Evolutionary conservation across 768 basidiomycete species (phyloP), one percentile per base, ranked within the genome.

Genomic region (Mycena filopes): DNA sequence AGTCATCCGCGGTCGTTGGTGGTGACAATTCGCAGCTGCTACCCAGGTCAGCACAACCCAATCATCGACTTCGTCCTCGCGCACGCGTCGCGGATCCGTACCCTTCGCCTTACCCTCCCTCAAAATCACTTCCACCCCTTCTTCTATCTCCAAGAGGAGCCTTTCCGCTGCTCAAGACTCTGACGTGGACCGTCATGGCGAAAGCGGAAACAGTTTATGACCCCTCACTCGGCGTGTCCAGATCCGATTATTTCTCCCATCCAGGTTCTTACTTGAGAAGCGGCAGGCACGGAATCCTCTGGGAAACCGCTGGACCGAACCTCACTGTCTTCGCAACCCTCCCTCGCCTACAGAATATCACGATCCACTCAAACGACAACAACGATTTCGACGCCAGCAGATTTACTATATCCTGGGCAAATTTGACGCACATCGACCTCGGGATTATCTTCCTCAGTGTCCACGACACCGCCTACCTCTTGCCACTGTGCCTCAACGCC

Each of bases 41-140:
- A 59, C 21, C 36, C 57, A 11, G 16, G 18, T 11, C 9, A 23
- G 4, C 0, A 49, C 16, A 59, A 59, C 41, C 57, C 57, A 2
- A 26, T 59, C 46, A 28, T 59, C 20, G 47, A 41, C 20, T 36
- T 59, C 31, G 38, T 59, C 15, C 45, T 49, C 13, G 8, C 47
- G 26, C 16, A 59, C 9, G 28, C 57, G 1, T 41, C 57, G 21
- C 57, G 57, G 23, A 59, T 59, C n/a, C 26, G 57, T 47, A 47
- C 36, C 6, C 47, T 59, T 16, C 41, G 23, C 6, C 57, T 59
- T 12, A 21, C 48, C 15, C 57, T 59, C 29, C 57, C 57, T 13
- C 18, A 15, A 4, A 28, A 20, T 0, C 54, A 55, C 13, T 55
- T 55, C 26, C 45, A 16, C n/a, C 61, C 18, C 1, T 63, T 11